Conservation (phyloP, 2,329 filamentous ascomycete genomes). For the Tolypocladium tundrense region DNA sequence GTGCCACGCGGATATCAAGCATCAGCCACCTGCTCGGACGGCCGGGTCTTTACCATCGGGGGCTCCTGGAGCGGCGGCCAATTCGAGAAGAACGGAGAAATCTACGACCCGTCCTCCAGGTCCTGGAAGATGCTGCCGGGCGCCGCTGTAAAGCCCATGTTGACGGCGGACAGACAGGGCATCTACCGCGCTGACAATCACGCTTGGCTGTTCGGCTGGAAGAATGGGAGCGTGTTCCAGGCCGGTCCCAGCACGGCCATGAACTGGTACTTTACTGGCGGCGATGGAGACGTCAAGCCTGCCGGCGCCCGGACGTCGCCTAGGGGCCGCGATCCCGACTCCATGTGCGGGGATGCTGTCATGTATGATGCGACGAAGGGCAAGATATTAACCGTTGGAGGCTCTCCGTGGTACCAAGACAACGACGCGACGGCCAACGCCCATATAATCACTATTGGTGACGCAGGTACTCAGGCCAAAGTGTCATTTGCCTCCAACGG, state of each 20-base stretch:
- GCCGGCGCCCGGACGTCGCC: background rate
- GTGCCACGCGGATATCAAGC: conserved; percentile 43
- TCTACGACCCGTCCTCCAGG: conserved; percentile 34
- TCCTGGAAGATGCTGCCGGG: conserved; percentile 35
- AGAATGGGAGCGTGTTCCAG: conserved; percentile 41
- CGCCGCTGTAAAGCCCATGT: conserved; percentile 34
- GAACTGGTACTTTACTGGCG: background rate
- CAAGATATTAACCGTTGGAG: background rate
- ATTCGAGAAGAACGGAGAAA: conserved; percentile 45
- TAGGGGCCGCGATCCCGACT: background rate
- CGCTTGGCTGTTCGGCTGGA: conserved; percentile 25
- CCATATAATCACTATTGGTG: background rate
- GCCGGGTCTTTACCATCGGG: conserved; percentile 47
- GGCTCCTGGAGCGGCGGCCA: conserved; percentile 39
- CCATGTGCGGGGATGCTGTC: background rate
- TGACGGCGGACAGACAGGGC: conserved; percentile 38
- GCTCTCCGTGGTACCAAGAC: background rate
- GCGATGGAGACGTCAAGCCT: background rate
- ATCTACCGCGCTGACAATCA: conserved; percentile 31
- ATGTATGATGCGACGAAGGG: background rate
- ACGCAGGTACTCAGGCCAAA: background rate
- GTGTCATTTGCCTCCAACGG: background rate
- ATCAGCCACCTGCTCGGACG: conserved; percentile 37
- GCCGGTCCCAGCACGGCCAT: conserved; percentile 35
- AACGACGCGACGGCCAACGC: background rate